Base-by-base conservation (phyloP, 352 stramenopile genomes). In the Globisporangium splendens region DNA sequence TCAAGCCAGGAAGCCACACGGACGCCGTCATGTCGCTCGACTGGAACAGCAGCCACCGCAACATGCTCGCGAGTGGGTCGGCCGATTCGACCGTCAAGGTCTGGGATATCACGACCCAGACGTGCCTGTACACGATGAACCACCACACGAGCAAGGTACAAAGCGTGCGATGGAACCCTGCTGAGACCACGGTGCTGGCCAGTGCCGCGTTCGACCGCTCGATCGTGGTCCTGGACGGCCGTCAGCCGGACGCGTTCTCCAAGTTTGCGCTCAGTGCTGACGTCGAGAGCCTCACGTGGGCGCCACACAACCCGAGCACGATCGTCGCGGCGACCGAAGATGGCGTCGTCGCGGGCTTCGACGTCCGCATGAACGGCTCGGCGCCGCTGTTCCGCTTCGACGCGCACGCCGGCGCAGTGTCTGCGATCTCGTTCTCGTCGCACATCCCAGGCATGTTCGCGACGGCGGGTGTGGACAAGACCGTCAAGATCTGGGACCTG, bases 131-230 rank as follows among this genome's bases (percentile, higher is more conserved):
- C 48, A 99, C 97, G 14, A 97, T 99, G 74, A 93, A 71, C 41
- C 97, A 99, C 78, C 98, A 99, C 77, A 91, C 69, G n/a, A 95
- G 97, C 78, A 99, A 99, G 77, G 97, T 99, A 42, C 95, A 98
- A 73, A 94, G 83, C 38, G 89, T 99, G 53, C 73, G 86, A 50
- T 99, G 96, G 95, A 98, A 99, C 84, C 96, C 96, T 6, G 75
- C 78, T 2, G 97, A 99, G 73, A 96, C 92, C 6, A 98, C 94
- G 14, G 82, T 99, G n/a, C 78, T 99, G 3, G 95, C 94, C 0
- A 97, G 90, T 22, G 97, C 93, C 5, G 93, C 88, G 15, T 99
- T 98, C 64, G 97, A 99, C 79, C 81, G 89, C 31, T 94, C 79
- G 49, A 71, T 99, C 22, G 86, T 96, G 14, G 86, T 99, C 43